A percentile compares a stretch with the other conserved stretches of the same genome.
These are phyloP conservation scores for Fragaria nilgerrensis DNA, from an alignment of 306 rosid genomes.

Conservation along the genomic window DNA sequence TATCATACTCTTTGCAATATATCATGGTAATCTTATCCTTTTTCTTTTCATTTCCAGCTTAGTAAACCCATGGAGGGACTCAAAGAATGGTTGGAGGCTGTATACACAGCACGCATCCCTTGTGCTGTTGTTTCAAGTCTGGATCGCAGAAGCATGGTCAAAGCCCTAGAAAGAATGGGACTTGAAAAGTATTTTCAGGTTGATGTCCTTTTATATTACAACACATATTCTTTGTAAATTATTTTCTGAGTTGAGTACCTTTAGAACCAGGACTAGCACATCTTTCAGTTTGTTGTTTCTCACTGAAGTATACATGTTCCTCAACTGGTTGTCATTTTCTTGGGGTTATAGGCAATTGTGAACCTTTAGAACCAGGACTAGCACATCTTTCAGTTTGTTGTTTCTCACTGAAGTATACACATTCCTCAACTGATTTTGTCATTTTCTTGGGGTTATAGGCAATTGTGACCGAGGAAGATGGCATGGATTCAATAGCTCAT, in stretches of 20 bases:
- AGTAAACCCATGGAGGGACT: slow-evolving; percentile 75
- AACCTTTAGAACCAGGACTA: slow-evolving; percentile 5
- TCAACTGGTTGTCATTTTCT: slow-evolving; percentile 25
- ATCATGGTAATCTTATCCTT: not conserved
- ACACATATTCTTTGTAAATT: not conserved
- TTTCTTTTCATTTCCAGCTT: slow-evolving; percentile 43
- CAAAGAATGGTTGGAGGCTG: slow-evolving; percentile 94
- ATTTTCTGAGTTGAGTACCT: not conserved
- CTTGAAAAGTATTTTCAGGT: slow-evolving; percentile 91
- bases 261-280: slow-evolving; percentile 10
- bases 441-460: slow-evolving; percentile 55
- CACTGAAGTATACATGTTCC: not conserved
- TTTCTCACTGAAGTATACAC: not conserved
- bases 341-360: not conserved
- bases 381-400: slow-evolving; percentile 14
- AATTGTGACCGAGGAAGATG: slow-evolving; percentile 90
- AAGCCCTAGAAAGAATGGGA: slow-evolving; percentile 70
- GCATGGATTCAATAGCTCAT: slow-evolving; percentile 98
- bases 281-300: slow-evolving; percentile 3
- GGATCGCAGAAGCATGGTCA: slow-evolving; percentile 73
- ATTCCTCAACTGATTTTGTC: slow-evolving; percentile 20
- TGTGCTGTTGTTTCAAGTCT: slow-evolving; percentile 96
- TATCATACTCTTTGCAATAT: not conserved
- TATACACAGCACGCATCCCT: slow-evolving; percentile 81
- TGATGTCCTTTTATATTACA: slow-evolving; percentile 22